A percentile compares a stretch with the other conserved stretches of the same genome.
Conservation (phyloP, 768 basidiomycete species). For the Phlebiopsis flavidoalba region DNA sequence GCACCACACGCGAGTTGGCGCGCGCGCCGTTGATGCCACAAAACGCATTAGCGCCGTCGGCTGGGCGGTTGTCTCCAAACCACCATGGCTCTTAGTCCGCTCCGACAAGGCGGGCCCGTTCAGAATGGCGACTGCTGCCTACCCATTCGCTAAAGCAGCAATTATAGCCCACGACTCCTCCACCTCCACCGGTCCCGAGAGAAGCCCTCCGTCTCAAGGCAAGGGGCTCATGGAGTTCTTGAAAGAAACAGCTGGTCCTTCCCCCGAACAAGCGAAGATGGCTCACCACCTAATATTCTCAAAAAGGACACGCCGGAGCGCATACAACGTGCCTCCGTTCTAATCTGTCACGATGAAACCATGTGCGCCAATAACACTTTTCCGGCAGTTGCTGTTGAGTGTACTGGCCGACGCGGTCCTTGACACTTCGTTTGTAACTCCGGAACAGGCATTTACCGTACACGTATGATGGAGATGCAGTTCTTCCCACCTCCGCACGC, state of each 20-base stretch:
- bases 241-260: conserved; percentile 54
- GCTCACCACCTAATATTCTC: conserved; percentile 69
- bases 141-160: conserved; percentile 73
- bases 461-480: conserved; percentile 84
- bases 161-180: conserved; percentile 45
- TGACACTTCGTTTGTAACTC: conserved; percentile 83
- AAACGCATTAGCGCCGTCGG: background rate
- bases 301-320: conserved; percentile 59
- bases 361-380: conserved; percentile 80
- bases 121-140: conserved; percentile 47
- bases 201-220: conserved; percentile 52
- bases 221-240: conserved; percentile 79
- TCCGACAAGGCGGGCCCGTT: conserved; percentile 33
- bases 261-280: conserved; percentile 66
- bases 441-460: conserved; percentile 88
- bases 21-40: background rate
- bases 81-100: conserved; percentile 33
- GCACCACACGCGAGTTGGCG: background rate
- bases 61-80: background rate
- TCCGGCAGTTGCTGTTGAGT: conserved; percentile 83
- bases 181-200: conserved; percentile 32
- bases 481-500: conserved; percentile 83
- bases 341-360: conserved; percentile 72
- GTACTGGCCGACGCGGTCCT: conserved; percentile 79
- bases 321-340: conserved; percentile 78